phyloP scores from a whole-genome alignment of 495 filamentous ascomycete species.

The Penicillium flavigenum region DNA sequence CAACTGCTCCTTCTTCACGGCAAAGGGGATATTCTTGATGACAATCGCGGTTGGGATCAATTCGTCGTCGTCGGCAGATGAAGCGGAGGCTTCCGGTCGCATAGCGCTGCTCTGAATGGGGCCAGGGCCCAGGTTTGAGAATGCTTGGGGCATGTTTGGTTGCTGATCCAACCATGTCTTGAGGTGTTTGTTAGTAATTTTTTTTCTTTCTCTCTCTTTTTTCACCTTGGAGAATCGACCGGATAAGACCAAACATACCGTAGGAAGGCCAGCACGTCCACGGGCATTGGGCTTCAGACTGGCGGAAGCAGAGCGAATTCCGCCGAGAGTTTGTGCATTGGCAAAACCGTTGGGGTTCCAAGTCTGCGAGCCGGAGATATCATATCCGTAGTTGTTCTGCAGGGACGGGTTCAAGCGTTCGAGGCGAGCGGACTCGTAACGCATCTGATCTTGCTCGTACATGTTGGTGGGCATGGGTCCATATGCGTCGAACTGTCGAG shows the following conservation, averaged over 20 bases:
- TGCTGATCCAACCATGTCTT: conserved; percentile 64
- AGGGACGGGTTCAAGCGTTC: conserved; percentile 59
- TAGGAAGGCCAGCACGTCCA: conserved; percentile 56
- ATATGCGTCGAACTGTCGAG: conserved; percentile 68
- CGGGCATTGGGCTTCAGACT: conserved; percentile 57
- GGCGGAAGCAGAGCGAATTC: conserved; percentile 54
- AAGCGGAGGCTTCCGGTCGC: conserved; percentile 50
- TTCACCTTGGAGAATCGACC: background rate
- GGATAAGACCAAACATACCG: conserved; percentile 45
- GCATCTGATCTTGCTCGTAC: conserved; percentile 60
- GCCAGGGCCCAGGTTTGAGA: conserved; percentile 53
- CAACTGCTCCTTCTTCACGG: conserved; percentile 94
- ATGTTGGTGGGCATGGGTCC: conserved; percentile 59
- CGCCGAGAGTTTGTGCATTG: conserved; percentile 51
- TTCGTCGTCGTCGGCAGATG: conserved; percentile 68
- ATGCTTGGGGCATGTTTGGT: conserved; percentile 52
- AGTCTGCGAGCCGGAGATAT: conserved; percentile 61
- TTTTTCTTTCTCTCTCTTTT: background rate
- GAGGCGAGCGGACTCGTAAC: conserved; percentile 60
- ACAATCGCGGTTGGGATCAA: conserved; percentile 98
- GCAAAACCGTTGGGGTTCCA: conserved; percentile 62
- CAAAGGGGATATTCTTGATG: conserved; percentile 99
- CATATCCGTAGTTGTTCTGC: conserved; percentile 57
- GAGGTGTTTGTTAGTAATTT: background rate
- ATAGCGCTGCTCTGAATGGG: conserved; percentile 52